These are phyloP conservation scores for Naganishia vaughanmartiniae DNA, from an alignment of 768 basidiomycete species.

Conservation along the genomic window DNA sequence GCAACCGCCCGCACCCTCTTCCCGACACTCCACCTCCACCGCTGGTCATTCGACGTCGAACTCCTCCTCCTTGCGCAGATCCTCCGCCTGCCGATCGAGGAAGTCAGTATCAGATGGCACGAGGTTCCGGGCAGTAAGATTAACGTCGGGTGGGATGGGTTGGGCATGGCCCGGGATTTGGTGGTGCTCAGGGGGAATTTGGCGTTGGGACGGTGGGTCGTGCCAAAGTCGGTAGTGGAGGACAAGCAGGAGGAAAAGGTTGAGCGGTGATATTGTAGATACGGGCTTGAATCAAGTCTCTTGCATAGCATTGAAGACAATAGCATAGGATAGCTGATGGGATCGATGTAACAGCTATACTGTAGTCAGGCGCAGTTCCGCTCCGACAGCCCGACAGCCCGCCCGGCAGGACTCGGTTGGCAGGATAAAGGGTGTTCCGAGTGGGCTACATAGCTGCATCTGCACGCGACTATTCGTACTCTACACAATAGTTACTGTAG, in stretches of 20 bases:
- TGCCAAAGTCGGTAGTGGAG: constrained; percentile 21
- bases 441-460: too few species aligned
- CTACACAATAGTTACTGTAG: too few species aligned
- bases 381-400: too few species aligned
- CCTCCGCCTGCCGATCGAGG: constrained; percentile 71
- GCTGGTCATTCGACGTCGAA: constrained; percentile 98
- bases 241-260: background rate
- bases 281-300: too few species aligned
- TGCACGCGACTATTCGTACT: too few species aligned
- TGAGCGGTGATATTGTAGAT: background rate
- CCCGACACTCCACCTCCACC: constrained; percentile 77
- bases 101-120: constrained; percentile 88
- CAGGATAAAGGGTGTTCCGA: too few species aligned
- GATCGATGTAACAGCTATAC: too few species aligned
- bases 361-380: too few species aligned
- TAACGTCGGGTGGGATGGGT: constrained; percentile 73
- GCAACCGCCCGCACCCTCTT: constrained; percentile 76
- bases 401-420: too few species aligned
- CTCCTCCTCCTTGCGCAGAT: constrained; percentile 79
- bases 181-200: constrained; percentile 80
- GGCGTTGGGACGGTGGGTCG: constrained; percentile 66
- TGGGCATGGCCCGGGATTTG: constrained; percentile 87
- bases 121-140: constrained; percentile 92
- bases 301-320: too few species aligned
- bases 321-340: background rate